phyloP scores from a whole-genome alignment of 768 basidiomycete species.

The Holtermanniella nyarrowii region DNA sequence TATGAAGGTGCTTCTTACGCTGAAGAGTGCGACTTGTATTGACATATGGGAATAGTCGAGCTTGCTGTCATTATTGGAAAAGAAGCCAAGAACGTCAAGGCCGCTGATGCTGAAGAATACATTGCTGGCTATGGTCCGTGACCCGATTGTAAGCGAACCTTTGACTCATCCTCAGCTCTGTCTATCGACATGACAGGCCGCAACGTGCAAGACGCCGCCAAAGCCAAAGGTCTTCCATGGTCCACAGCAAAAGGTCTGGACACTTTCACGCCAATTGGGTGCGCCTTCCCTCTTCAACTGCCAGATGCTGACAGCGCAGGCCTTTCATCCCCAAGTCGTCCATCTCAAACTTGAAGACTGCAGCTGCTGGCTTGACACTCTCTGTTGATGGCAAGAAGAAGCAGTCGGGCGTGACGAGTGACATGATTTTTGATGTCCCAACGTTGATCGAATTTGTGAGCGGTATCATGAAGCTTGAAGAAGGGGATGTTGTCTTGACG shows the following conservation, averaged over 20 bases:
- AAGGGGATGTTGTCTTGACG: conserved; percentile 82
- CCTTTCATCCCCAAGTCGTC: conserved; percentile 67
- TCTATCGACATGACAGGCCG: conserved; percentile 95
- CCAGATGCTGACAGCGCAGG: conserved; percentile 41
- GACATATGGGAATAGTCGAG: conserved; percentile 58
- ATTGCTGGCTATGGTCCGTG: conserved; percentile 80
- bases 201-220: conserved; percentile 86
- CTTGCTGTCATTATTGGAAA: conserved; percentile 94
- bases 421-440: conserved; percentile 91
- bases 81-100: conserved; percentile 67
- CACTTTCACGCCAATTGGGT: conserved; percentile 90
- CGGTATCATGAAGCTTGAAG: conserved; percentile 95
- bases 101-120: conserved; percentile 59
- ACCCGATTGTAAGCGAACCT: not conserved
- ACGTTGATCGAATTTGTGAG: conserved; percentile 80
- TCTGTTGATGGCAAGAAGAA: conserved; percentile 75
- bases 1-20: conserved; percentile 83
- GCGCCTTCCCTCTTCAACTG: conserved; percentile 3
- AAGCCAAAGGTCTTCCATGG: conserved; percentile 93
- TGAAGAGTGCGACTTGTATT: not conserved
- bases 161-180: conserved; percentile 53
- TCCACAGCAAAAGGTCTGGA: conserved; percentile 94
- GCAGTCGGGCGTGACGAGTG: conserved; percentile 71
- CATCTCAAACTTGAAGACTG: conserved; percentile 66
- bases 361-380: conserved; percentile 50